These are phyloP conservation scores for Calvatia gigantea DNA, from an alignment of 768 basidiomycete species.

Conservation along the genomic window DNA sequence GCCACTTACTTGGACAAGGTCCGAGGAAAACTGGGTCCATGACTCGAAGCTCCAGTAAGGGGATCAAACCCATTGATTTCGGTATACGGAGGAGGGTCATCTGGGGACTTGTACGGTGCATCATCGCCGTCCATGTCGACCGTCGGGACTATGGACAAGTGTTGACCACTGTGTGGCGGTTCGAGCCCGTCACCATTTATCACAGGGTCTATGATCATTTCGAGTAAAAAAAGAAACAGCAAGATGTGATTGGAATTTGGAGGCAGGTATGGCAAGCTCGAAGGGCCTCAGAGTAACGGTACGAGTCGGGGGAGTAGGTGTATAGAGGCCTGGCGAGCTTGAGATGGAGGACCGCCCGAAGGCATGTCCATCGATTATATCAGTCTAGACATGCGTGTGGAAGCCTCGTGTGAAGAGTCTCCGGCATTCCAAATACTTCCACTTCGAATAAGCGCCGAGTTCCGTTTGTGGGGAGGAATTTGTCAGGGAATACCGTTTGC, in stretches of 20 bases:
- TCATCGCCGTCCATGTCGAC: not conserved
- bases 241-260: not conserved
- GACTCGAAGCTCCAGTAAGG: too few relatives aligned
- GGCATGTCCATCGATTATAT: not conserved
- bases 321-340: constrained; percentile 1
- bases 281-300: not conserved
- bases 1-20: not conserved
- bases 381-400: not conserved
- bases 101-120: not conserved
- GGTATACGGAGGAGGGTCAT: constrained; percentile 4
- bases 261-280: not conserved
- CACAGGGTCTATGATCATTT: not conserved
- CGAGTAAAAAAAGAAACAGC: not conserved
- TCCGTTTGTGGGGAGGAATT: not conserved
- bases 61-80: too few relatives aligned
- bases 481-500: not conserved
- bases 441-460: constrained; percentile 10
- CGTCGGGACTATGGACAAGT: too few relatives aligned
- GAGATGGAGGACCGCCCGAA: not conserved
- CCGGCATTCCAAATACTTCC: constrained; percentile 1
- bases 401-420: not conserved
- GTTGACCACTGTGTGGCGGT: not conserved
- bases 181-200: not conserved
- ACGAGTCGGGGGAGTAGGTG: not conserved
- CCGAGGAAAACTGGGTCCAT: too few relatives aligned